A percentile compares a stretch with the other conserved stretches of the same genome.
Conservation (phyloP, 495 filamentous ascomycete genomes). For the Daldinia bambusicola region DNA sequence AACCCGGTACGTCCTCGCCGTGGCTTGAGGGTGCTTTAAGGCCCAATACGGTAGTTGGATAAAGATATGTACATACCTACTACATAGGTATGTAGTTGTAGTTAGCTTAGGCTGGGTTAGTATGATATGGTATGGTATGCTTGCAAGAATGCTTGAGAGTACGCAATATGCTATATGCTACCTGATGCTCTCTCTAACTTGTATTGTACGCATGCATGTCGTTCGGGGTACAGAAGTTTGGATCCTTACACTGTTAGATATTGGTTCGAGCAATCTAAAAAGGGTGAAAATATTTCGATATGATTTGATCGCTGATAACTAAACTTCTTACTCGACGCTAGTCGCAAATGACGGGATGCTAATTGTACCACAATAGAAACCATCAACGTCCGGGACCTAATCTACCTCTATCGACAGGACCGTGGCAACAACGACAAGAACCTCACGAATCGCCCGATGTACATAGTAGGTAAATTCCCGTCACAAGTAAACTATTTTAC, state of each 20-base stretch:
- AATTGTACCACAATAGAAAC: slow-evolving; percentile 28
- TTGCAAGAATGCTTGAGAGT: slow-evolving; percentile 21
- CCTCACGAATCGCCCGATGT: slow-evolving; percentile 13
- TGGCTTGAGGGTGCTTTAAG: not conserved
- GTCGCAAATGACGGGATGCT: slow-evolving; percentile 37
- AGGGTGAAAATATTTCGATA: slow-evolving; percentile 30
- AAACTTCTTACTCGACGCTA: slow-evolving; percentile 35
- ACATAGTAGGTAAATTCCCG: too few relatives aligned
- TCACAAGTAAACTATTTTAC: slow-evolving; percentile 10
- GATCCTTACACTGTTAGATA: slow-evolving; percentile 25
- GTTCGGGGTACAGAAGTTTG: slow-evolving; percentile 3
- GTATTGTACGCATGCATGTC: slow-evolving; percentile 2
- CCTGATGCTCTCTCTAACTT: too few relatives aligned
- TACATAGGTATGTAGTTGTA: too few relatives aligned
- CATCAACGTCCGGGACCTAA: slow-evolving; percentile 1
- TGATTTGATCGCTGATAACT: slow-evolving; percentile 41
- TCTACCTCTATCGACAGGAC: not conserved
- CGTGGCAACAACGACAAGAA: slow-evolving; percentile 10
- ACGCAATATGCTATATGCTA: not conserved
- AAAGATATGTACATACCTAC: not conserved
- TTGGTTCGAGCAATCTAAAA: slow-evolving; percentile 35
- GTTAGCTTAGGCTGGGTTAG: too few relatives aligned
- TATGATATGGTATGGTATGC: too few relatives aligned
- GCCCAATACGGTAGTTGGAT: slow-evolving; percentile 31
- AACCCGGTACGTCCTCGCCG: slow-evolving; percentile 23